Evolutionary conservation across 2,329 filamentous ascomycete species (phyloP).

Genomic region (Helicocarpus griseus): DNA sequence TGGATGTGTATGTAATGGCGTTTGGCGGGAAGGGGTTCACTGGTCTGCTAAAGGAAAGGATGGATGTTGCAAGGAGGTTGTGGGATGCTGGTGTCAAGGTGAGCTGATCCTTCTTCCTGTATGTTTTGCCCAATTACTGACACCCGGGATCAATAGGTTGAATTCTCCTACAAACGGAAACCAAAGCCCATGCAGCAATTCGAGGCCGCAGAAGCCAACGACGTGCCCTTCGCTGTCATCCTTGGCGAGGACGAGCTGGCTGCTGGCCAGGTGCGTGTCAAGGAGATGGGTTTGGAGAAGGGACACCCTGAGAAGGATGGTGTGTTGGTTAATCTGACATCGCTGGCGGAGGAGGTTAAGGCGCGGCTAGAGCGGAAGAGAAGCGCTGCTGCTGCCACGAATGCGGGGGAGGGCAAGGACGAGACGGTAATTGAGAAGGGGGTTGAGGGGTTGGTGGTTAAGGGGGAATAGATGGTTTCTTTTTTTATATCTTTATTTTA

Average conservation of each 20-base stretch:
- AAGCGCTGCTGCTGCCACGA: background rate
- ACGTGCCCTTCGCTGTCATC: constrained; percentile 78
- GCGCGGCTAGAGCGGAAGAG: constrained; percentile 5
- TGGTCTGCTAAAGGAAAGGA: constrained; percentile 72
- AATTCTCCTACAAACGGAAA: constrained; percentile 84
- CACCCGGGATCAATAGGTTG: constrained; percentile 58
- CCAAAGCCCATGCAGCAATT: constrained; percentile 84
- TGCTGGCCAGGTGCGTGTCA: constrained; percentile 75
- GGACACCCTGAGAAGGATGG: constrained; percentile 88
- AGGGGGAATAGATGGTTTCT: background rate
- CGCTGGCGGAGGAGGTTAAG: constrained; percentile 18
- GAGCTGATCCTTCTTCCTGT: constrained; percentile 8
- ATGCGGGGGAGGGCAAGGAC: constrained; percentile 7
- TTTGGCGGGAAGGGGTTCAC: constrained; percentile 80
- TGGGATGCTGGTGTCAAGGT: constrained; percentile 85
- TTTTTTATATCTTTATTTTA: background rate
- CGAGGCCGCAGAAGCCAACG: constrained; percentile 72
- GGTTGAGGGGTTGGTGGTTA: constrained; percentile 5
- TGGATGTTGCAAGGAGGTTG: constrained; percentile 64
- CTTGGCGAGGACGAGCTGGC: constrained; percentile 84
- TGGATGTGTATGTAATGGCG: constrained; percentile 91
- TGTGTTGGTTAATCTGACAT: constrained; percentile 54
- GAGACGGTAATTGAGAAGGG: constrained; percentile 4
- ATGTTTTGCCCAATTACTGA: background rate
- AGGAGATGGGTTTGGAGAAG: constrained; percentile 69